phyloP scores from a whole-genome alignment of 2,329 filamentous ascomycete species.

The Aureobasidium subglaciale region DNA sequence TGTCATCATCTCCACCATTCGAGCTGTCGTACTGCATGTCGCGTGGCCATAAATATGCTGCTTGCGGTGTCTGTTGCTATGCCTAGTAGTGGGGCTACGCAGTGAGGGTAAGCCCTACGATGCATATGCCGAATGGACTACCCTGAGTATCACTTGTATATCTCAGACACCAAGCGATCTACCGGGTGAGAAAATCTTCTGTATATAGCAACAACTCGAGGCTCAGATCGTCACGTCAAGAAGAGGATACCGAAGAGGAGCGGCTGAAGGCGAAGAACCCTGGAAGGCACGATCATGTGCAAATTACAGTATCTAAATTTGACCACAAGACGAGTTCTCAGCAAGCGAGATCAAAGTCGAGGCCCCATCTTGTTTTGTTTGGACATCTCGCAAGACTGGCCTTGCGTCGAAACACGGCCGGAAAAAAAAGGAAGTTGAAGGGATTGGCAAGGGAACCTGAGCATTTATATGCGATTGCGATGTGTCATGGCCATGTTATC shows the following conservation, averaged over 20 bases:
- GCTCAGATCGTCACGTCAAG: neutral
- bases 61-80: neutral
- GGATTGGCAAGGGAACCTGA: neutral
- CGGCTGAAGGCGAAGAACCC: neutral
- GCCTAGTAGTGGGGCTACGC: neutral
- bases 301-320: slow-evolving; percentile 5
- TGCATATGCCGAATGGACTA: neutral
- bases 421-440: slow-evolving; percentile 2
- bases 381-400: neutral
- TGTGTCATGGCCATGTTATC: neutral
- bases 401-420: neutral
- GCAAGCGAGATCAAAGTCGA: neutral
- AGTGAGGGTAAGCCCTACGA: neutral
- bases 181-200: neutral
- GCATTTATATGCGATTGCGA: neutral
- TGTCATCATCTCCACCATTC: neutral
- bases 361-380: neutral
- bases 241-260: neutral
- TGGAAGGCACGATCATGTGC: neutral
- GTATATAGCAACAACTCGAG: neutral
- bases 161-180: neutral
- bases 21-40: no score
- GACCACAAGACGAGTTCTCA: neutral
- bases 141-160: neutral
- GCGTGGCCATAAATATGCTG: no score